phyloP scores from a whole-genome alignment of 805 yeast genomes.

The Nakazawaea peltata region DNA sequence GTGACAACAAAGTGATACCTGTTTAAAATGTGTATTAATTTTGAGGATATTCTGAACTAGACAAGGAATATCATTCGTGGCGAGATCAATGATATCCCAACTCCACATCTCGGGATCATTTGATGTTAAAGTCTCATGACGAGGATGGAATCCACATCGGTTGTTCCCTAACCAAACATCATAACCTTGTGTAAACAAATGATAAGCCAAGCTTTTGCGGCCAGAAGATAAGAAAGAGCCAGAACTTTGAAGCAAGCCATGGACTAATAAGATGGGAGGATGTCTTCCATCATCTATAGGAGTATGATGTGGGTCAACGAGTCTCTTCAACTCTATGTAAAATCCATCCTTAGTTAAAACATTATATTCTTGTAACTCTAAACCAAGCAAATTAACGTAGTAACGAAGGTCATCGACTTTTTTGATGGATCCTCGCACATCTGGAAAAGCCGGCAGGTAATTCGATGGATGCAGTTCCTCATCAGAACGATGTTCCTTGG shows the following conservation, averaged over 20 bases:
- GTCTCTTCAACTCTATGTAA: slow-evolving; percentile 54
- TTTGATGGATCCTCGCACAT: slow-evolving; percentile 1
- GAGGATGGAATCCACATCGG: slow-evolving; percentile 76
- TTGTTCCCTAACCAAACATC: slow-evolving; percentile 93
- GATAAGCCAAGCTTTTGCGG: slow-evolving; percentile 62
- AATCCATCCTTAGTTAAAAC: slow-evolving; percentile 78
- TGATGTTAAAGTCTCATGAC: slow-evolving; percentile 41
- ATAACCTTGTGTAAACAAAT: slow-evolving; percentile 45
- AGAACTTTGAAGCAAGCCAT: slow-evolving; percentile 82
- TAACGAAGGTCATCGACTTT: slow-evolving; percentile 48
- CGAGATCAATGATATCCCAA: slow-evolving; percentile 88
- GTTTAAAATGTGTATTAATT: slow-evolving; percentile 25
- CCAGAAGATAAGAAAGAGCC: slow-evolving; percentile 88
- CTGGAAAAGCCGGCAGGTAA: slow-evolving; percentile 4
- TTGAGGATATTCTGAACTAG: slow-evolving; percentile 54
- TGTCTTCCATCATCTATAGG: slow-evolving; percentile 20
- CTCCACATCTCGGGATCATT: slow-evolving; percentile 67
- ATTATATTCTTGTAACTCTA: slow-evolving; percentile 49
- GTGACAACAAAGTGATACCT: slow-evolving; percentile 67
- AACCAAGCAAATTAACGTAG: slow-evolving; percentile 55
- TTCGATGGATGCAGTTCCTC: no score
- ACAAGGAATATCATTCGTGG: slow-evolving; percentile 67
- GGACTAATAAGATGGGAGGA: slow-evolving; percentile 67
- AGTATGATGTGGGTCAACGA: slow-evolving; percentile 40
- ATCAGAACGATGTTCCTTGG: not conserved